Evolutionary conservation across 2,329 filamentous ascomycete genomes (phyloP).

Genomic region (Alternaria incomplexa): DNA sequence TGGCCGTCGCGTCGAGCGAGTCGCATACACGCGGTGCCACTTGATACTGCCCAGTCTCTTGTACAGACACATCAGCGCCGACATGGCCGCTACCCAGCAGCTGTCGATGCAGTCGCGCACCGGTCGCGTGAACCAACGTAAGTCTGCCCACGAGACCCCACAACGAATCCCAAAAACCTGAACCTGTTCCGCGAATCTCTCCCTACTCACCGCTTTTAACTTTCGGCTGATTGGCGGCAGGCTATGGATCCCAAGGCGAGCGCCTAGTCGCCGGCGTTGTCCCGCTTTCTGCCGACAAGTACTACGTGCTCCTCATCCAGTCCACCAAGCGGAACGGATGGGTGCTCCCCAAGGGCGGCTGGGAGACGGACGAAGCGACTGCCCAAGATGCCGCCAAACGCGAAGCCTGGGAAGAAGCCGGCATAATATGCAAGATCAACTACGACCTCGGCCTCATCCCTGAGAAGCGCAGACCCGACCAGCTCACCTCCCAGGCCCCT

Average conservation of each 20-base stretch:
- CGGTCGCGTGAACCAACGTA: conserved; percentile 81
- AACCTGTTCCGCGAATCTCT: conserved; percentile 7
- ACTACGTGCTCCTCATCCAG: conserved; percentile 90
- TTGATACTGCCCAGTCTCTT: conserved; percentile 3
- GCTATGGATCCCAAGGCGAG: conserved; percentile 90
- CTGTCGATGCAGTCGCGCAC: conserved; percentile 69
- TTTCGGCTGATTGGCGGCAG: conserved; percentile 56
- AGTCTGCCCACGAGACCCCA: conserved; percentile 54
- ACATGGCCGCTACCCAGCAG: conserved; percentile 55
- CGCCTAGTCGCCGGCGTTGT: conserved; percentile 95
- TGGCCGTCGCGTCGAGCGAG: conserved; percentile 17
- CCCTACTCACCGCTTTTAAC: conserved; percentile 5
- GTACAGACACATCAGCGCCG: conserved; percentile 13
- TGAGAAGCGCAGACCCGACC: conserved; percentile 70
- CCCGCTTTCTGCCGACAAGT: conserved; percentile 83
- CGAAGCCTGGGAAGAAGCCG: conserved; percentile 98
- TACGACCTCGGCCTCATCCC: conserved; percentile 85
- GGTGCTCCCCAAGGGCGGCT: conserved; percentile 97
- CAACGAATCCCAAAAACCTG: conserved; percentile 3
- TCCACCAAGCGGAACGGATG: conserved; percentile 89
- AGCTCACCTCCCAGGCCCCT: conserved; percentile 66
- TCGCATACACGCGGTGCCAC: conserved; percentile 14
- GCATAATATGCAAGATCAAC: conserved; percentile 83
- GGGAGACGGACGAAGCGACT: conserved; percentile 92
- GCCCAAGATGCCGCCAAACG: conserved; percentile 81